Evolutionary conservation across 306 rosid species (phyloP), one percentile per base, ranked within the genome.

Genomic region (Geum urbanum): DNA sequence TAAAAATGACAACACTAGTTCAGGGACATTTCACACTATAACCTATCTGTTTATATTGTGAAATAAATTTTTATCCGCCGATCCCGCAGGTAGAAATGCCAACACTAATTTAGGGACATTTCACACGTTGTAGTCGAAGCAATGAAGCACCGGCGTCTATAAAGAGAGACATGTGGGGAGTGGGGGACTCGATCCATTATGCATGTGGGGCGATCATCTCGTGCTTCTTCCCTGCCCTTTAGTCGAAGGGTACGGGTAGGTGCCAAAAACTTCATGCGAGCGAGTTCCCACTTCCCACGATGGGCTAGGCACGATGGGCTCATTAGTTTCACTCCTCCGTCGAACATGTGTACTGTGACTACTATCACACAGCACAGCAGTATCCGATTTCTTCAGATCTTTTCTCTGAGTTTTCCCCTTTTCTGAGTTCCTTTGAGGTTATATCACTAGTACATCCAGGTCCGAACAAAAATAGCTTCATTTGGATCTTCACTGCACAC

Each of bases 251-350:
- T n/a, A n/a, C n/a, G n/a, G n/a, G n/a, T n/a, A 10, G 2, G 63
- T 24, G 63, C 18, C 69, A 44, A 20, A n/a, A 44, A 64, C 52
- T 44, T 44, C 69, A 44, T 64, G 69, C 53, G 53, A 44, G 45
- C 9, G 9, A 32, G 20, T 14, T 14, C n/a, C n/a, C n/a, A n/a
- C n/a, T n/a, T n/a, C 46, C 66, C 14, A 37, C 47, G 24, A 24
- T n/a, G 6, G 16, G 16, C 55, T 22, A 5, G 40, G 47, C 66
- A 37, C 47, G 47, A 61, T 61, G 37, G 2, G 37, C 45, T 37
- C 66, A 61, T 16, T 47, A 15, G 8, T 47, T 16, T 39, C 66
- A 4, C 24, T 15, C 66, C 47, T 16, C 40, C 14, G 8, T 61
- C 47, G 7, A 14, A 70, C 57, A 35, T 56, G 66, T 70, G 74